phyloP scores from a whole-genome alignment of 306 rosid species.

The Vigna trinervia region DNA sequence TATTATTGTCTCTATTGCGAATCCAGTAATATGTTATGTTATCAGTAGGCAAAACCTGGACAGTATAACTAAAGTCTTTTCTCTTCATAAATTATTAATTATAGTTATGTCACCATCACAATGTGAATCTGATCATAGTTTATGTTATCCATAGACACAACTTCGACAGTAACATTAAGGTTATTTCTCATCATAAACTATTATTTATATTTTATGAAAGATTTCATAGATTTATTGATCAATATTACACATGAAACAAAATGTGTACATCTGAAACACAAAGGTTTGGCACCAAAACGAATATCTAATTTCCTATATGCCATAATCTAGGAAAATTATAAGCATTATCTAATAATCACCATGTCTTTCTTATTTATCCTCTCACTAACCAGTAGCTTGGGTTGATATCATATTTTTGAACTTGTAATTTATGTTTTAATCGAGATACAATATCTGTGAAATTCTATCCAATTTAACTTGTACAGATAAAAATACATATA shows the following conservation, averaged over 20 bases:
- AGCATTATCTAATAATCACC: not conserved
- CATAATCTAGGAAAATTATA: not conserved
- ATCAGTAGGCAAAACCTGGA: constrained; percentile 19
- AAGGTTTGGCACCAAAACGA: constrained; percentile 8
- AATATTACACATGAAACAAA: not conserved
- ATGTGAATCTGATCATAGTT: not conserved
- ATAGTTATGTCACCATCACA: not conserved
- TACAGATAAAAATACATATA: not conserved
- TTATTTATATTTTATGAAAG: not conserved
- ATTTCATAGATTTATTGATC: not conserved
- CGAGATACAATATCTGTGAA: not conserved
- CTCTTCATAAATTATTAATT: constrained; percentile 6
- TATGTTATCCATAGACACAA: constrained; percentile 27
- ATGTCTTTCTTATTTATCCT: not conserved
- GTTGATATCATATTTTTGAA: constrained; percentile 8
- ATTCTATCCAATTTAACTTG: constrained; percentile 11
- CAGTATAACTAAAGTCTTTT: constrained; percentile 17
- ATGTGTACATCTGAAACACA: not conserved
- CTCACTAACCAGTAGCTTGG: not conserved
- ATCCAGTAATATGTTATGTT: constrained; percentile 10
- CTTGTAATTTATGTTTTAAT: constrained; percentile 20
- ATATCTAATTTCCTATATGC: constrained; percentile 7
- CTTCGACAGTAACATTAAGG: constrained; percentile 20
- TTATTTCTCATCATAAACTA: constrained; percentile 5
- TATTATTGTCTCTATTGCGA: not conserved